phyloP scores from a whole-genome alignment of 2,329 filamentous ascomycete species.

The Phialophora macrospora region DNA sequence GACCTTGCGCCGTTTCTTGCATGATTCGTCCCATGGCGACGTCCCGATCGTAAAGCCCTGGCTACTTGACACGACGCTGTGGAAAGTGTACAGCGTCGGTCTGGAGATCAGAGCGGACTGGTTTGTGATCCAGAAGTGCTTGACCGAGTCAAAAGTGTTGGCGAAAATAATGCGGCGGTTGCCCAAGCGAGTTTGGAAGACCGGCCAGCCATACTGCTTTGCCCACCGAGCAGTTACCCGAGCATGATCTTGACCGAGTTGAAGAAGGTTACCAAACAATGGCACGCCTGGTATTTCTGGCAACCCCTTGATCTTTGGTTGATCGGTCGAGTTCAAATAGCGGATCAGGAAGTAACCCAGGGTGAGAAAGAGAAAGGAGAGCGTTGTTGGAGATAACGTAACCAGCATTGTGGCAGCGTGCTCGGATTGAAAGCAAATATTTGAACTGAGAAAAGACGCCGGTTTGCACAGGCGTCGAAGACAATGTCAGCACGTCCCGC shows the following conservation, averaged over 20 bases:
- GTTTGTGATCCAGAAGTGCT: constrained; percentile 75
- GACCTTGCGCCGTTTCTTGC: constrained; percentile 76
- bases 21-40: constrained; percentile 81
- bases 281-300: constrained; percentile 67
- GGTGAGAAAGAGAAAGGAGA: constrained; percentile 44
- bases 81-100: constrained; percentile 79
- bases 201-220: constrained; percentile 63
- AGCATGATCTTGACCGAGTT: constrained; percentile 64
- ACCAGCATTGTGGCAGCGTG: constrained; percentile 24
- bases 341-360: constrained; percentile 49
- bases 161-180: constrained; percentile 72
- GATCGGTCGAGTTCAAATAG: constrained; percentile 58
- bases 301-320: constrained; percentile 64
- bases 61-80: constrained; percentile 75
- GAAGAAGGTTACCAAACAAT: constrained; percentile 66
- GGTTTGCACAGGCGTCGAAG: not conserved
- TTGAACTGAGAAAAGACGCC: not conserved
- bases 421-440: not conserved
- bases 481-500: not conserved
- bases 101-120: constrained; percentile 78
- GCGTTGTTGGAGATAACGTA: constrained; percentile 32
- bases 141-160: constrained; percentile 76
- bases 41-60: constrained; percentile 84
- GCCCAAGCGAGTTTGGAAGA: constrained; percentile 58
- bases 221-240: constrained; percentile 61